Percentiles rank a stretch among this genome's conserved stretches.
Evolutionary conservation across 108 stramenopile genomes (phyloP).

Genomic region (Cyclotella choctawhatcheeana): DNA sequence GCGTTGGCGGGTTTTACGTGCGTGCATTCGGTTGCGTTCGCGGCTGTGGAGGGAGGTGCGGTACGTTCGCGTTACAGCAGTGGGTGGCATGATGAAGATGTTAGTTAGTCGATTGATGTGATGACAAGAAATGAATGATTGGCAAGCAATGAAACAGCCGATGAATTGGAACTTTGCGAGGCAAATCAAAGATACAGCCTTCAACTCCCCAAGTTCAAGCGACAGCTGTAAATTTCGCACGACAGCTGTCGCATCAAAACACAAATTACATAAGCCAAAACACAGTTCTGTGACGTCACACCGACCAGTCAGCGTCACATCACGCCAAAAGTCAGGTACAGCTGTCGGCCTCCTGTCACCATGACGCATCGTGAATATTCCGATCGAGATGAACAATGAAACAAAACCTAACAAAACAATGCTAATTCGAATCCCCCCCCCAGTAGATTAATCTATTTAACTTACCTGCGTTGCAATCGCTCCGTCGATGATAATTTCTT

Average conservation of each 20-base stretch:
- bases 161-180: background rate
- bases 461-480: constrained; percentile 47
- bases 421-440: background rate
- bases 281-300: background rate
- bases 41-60: constrained; percentile 52
- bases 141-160: background rate
- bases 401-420: too few species aligned
- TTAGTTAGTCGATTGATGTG: constrained; percentile 10
- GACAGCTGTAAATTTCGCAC: too few species aligned
- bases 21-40: constrained; percentile 84
- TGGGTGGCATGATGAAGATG: too few species aligned
- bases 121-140: background rate
- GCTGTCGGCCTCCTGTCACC: background rate
- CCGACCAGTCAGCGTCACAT: background rate
- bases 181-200: too few species aligned
- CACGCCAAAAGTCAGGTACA: constrained; percentile 1
- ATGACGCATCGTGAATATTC: constrained; percentile 2
- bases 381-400: too few species aligned
- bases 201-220: too few species aligned
- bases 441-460: background rate
- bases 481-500: constrained; percentile 45
- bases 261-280: background rate
- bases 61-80: too few species aligned
- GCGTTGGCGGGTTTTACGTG: constrained; percentile 76
- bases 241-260: too few species aligned